Percentiles rank a stretch among this genome's conserved stretches.
phyloP scores from a whole-genome alignment of 805 yeast genomes.

The Saturnispora zaruensis region DNA sequence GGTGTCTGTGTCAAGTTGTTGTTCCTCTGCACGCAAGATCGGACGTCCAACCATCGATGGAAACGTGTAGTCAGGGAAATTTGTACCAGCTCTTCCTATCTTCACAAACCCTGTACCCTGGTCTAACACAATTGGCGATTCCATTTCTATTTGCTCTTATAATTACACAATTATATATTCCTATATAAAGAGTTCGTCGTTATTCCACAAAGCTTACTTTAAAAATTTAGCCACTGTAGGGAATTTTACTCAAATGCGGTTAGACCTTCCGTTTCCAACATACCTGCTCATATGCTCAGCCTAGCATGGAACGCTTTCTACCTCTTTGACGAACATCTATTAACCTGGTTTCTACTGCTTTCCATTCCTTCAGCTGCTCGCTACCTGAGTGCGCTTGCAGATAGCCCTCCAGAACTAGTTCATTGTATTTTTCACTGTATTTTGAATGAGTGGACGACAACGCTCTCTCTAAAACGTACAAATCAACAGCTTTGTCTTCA shows the following conservation, averaged over 20 bases:
- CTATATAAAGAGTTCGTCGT: not conserved
- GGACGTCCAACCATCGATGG: conserved; percentile 98
- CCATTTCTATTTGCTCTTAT: not conserved
- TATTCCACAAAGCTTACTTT: not conserved
- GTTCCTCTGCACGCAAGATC: conserved; percentile 91
- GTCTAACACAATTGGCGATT: conserved; percentile 60
- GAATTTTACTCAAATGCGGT: not conserved
- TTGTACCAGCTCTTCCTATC: conserved; percentile 93
- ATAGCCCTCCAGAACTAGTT: conserved; percentile 71
- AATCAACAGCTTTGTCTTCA: conserved; percentile 96
- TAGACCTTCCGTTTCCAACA: not conserved
- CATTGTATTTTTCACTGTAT: conserved; percentile 52
- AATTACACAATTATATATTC: not conserved
- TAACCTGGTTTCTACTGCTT: conserved; percentile 54
- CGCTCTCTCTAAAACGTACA: conserved; percentile 91
- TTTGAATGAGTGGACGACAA: conserved; percentile 83
- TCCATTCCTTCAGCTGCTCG: conserved; percentile 33
- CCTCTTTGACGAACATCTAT: conserved; percentile 88
- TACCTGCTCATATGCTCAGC: conserved; percentile 26
- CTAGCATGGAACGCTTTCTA: conserved; percentile 90
- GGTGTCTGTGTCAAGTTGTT: conserved; percentile 46
- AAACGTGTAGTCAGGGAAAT: conserved; percentile 94
- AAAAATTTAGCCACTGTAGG: not conserved
- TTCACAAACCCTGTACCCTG: conserved; percentile 99
- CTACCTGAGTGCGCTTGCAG: conserved; percentile 25